Base-by-base conservation (phyloP, 257 asterid species). In the Solanum chiquidenum region DNA sequence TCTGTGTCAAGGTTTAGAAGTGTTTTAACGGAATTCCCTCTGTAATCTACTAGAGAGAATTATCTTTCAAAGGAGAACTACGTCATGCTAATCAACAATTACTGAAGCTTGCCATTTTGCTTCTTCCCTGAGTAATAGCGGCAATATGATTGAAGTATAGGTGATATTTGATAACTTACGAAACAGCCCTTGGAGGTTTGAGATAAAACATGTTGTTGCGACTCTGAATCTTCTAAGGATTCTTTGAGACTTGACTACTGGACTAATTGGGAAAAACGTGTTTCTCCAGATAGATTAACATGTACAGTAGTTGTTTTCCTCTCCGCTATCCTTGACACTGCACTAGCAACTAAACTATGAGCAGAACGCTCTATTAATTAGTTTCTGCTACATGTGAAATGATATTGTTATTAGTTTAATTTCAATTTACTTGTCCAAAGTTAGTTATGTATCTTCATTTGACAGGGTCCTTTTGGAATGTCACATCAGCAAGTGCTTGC, bases 401-500 rank as follows among this genome's bases (percentile, higher is more conserved):
- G 64, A 77, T 38, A 35, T 31, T 16, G 16, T 82, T 42, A 18
- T 25, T 75, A 23, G 69, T 84, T 42, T n/a, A 86, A 10, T 69
- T 83, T 12, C 88, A 74, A 21, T 68, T 25, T 87, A 8, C 40
- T 72, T 74, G 62, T 35, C 42, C 9, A 40, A 84, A 83, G 75
- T 88, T 87, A 69, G 77, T 89, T 86, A 12, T 25, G 87, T 8
- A 49, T 85, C 82, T 83, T 87, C 88, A 86, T 89, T 85, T 82
- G 86, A 85, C 84, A 93, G 98, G 96, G 93, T 72, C 55, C 87
- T 13, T 88, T 90, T 69, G 98, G 94, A 86, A 86, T 91, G 60
- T 89, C 96, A 5, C 94, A 92, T 87, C 95, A 93, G 89, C 96
- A 95, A 87, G 87, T 88, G 77, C 91, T 89, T 73, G 90, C 95